Base-by-base conservation (phyloP, 1,139 yeast genomes). In the Pichia sp. region DNA sequence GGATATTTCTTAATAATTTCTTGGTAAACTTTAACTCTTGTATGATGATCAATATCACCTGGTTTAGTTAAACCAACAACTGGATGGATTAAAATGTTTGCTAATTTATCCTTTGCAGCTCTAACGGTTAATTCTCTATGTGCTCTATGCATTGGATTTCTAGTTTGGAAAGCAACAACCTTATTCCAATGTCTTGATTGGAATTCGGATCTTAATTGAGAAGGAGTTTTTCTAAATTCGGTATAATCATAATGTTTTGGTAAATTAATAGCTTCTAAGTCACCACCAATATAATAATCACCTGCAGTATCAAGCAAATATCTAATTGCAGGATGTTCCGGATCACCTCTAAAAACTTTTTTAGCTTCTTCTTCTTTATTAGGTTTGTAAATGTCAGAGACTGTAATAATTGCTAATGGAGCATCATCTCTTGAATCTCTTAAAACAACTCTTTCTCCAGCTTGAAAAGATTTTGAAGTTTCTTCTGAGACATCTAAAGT, bases 141-240 rank as follows among this genome's bases (percentile, higher is more conserved):
- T 41, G 98, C 98, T 70, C 98, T 83, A 72, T 91, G 98, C 96
- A 91, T 90, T 60, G 98, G 98, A 73, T 91, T 91, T 75, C 98
- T 83, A 48, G 98, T 91, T 75, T 91, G 98, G 83, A 91, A 91
- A 46, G 98, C 98, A 51, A 91, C 98, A 53, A 91, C 88, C 66
- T 84, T 82, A 63, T 83, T 81, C 98, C 98, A 91, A 59, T 88
- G 86, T 67, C 86, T 83, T 64, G 79, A 79, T 56, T 73, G 70
- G 67, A 91, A 91, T 72, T 91, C 96, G 31, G 82, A 72, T 72
- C 98, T 83, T 64, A 91, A 79, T 71, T 90, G 96, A 39, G 89
- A 81, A 42, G 98, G 98, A 19, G 96, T 87, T 73, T 86, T 87
- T 70, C 98, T 83, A 60, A 85, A 76, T 48, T 85, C 93, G 43